phyloP scores from a whole-genome alignment of 75 land plant species.

The Cupressus sempervirens region DNA sequence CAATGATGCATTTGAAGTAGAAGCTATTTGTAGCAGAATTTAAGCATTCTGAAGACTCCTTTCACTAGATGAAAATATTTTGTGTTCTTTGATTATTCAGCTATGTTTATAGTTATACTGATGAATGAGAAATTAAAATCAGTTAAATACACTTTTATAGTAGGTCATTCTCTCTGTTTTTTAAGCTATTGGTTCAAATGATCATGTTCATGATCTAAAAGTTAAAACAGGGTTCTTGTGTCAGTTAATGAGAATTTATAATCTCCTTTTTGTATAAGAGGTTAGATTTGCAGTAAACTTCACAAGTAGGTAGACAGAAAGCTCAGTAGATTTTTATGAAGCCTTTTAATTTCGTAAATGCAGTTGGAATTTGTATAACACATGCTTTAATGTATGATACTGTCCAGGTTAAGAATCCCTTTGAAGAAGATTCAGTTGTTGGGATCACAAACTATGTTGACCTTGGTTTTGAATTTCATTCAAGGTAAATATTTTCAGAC shows the following conservation, averaged over 20 bases:
- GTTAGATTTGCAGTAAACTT: neutral
- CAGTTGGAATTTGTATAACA: neutral
- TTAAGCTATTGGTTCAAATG: neutral
- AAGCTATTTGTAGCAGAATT: neutral
- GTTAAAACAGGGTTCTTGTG: neutral
- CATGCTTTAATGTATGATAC: neutral
- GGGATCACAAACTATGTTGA: slow-evolving; percentile 96
- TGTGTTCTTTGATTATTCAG: neutral
- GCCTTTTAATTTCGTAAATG: neutral
- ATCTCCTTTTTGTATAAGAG: neutral
- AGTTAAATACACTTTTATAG: neutral
- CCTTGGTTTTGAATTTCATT: slow-evolving; percentile 78
- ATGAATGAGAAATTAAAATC: neutral
- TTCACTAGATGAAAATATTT: neutral
- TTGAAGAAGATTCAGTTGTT: slow-evolving; percentile 75
- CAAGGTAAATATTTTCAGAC: slow-evolving; percentile 40
- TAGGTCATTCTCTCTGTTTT: neutral
- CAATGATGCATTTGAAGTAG: neutral
- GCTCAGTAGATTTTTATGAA: neutral
- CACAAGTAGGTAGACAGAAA: neutral
- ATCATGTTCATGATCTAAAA: neutral
- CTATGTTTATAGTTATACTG: neutral
- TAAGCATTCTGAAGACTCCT: neutral
- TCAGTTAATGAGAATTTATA: neutral
- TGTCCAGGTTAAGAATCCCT: slow-evolving; percentile 76